These are phyloP conservation scores for Debaryomyces sp. DNA, from an alignment of 1,139 yeast species.

Conservation along the genomic window DNA sequence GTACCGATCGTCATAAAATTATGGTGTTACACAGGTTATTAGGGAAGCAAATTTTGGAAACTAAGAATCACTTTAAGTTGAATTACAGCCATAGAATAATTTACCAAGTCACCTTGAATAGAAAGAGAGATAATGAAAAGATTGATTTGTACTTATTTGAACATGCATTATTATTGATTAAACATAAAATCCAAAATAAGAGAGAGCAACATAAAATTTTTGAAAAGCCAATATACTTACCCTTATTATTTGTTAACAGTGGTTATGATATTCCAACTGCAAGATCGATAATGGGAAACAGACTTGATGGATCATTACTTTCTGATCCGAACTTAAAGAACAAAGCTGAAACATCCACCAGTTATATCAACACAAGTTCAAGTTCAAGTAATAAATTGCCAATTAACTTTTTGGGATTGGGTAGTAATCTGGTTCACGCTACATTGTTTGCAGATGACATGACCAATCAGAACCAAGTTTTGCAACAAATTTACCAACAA, in stretches of 20 bases:
- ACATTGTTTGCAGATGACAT: conserved; percentile 52
- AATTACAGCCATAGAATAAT: conserved; percentile 81
- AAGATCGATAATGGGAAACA: conserved; percentile 45
- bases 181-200: conserved; percentile 84
- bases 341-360: conserved; percentile 29
- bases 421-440: conserved; percentile 47
- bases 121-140: conserved; percentile 75
- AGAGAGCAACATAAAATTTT: conserved; percentile 90
- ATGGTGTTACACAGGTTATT: conserved; percentile 77
- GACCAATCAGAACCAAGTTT: conserved; percentile 74
- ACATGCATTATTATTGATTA: conserved; percentile 82
- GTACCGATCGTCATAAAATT: conserved; percentile 89
- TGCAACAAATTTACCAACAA: conserved; percentile 78
- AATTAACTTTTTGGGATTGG: conserved; percentile 48
- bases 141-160: conserved; percentile 86
- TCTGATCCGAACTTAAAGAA: conserved; percentile 40
- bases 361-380: conserved; percentile 33
- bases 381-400: conserved; percentile 45
- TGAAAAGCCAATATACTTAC: conserved; percentile 91
- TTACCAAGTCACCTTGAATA: conserved; percentile 70
- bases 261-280: conserved; percentile 76
- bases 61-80: conserved; percentile 60
- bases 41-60: conserved; percentile 83
- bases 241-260: conserved; percentile 73
- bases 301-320: conserved; percentile 42